Evolutionary conservation across 2,329 filamentous ascomycete species (phyloP).

Genomic region (Colletotrichum theobromicola): DNA sequence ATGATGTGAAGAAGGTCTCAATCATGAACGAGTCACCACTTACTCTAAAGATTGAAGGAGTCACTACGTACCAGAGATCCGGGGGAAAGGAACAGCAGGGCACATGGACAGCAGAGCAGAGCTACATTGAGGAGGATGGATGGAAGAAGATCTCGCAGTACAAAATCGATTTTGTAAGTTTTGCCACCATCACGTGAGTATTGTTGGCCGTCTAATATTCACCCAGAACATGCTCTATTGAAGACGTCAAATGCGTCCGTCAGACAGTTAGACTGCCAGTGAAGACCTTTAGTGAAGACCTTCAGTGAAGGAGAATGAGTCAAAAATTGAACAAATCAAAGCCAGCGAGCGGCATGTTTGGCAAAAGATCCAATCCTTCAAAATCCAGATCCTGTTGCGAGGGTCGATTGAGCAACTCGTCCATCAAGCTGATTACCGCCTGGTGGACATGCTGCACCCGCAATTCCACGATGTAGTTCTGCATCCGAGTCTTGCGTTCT

Average conservation of each 20-base stretch:
- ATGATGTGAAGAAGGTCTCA: background rate
- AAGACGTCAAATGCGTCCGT: fast-evolving
- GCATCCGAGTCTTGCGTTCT: background rate
- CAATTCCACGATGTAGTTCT: background rate
- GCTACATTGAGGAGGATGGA: background rate
- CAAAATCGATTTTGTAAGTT: background rate
- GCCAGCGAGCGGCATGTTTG: background rate
- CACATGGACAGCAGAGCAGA: background rate
- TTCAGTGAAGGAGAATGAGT: no score
- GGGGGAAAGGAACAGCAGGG: background rate
- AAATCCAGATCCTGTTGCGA: background rate
- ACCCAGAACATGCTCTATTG: background rate
- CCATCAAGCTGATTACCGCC: background rate
- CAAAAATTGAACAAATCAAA: background rate
- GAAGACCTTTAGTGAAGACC: no score
- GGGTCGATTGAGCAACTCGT: background rate
- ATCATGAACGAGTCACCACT: background rate
- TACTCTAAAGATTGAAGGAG: background rate
- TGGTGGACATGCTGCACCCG: background rate
- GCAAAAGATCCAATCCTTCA: background rate
- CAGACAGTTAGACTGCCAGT: fast-evolving
- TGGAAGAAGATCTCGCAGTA: background rate
- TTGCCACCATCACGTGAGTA: background rate
- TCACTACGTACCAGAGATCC: background rate
- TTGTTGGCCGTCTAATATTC: background rate